phyloP scores from a whole-genome alignment of 306 rosid species.

The Quillaja saponaria region DNA sequence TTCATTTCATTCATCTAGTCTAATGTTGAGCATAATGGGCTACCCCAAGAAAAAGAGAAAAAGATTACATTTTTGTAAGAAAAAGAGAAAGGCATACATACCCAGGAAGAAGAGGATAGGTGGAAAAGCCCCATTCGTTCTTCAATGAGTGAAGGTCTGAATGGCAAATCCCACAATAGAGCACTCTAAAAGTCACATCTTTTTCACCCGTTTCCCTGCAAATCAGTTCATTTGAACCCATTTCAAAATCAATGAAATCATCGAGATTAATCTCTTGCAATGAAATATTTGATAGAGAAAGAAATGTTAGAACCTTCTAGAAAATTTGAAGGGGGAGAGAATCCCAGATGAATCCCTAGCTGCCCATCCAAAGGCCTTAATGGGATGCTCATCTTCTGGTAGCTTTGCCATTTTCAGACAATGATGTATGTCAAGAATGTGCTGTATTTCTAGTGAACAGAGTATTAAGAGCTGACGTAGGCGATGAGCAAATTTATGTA shows the following conservation, averaged over 20 bases:
- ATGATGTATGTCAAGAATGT: too few relatives aligned
- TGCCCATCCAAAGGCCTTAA: conserved; percentile 51
- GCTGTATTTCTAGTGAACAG: neutral
- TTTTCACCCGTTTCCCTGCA: conserved; percentile 43
- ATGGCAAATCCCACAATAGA: conserved; percentile 53
- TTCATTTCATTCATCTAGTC: too few relatives aligned
- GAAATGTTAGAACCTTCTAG: conserved; percentile 32
- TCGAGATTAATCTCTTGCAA: too few relatives aligned
- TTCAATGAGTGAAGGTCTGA: conserved; percentile 44
- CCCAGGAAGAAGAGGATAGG: conserved; percentile 50
- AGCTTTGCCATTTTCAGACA: conserved; percentile 19
- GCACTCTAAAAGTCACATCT: conserved; percentile 39
- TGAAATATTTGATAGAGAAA: too few relatives aligned
- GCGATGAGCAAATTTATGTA: too few relatives aligned
- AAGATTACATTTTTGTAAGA: neutral
- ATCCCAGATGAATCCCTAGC: conserved; percentile 40
- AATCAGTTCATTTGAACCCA: neutral
- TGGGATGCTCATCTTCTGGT: conserved; percentile 42
- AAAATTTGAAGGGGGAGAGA: conserved; percentile 46
- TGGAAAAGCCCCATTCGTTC: conserved; percentile 35
- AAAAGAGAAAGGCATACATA: conserved; percentile 3
- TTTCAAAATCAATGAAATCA: conserved; percentile 23
- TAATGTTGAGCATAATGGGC: too few relatives aligned
- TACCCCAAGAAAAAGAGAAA: too few relatives aligned
- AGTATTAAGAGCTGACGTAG: too few relatives aligned